These are phyloP conservation scores for Candida hispaniensis DNA, from an alignment of 805 yeast genomes.

Conservation along the genomic window DNA sequence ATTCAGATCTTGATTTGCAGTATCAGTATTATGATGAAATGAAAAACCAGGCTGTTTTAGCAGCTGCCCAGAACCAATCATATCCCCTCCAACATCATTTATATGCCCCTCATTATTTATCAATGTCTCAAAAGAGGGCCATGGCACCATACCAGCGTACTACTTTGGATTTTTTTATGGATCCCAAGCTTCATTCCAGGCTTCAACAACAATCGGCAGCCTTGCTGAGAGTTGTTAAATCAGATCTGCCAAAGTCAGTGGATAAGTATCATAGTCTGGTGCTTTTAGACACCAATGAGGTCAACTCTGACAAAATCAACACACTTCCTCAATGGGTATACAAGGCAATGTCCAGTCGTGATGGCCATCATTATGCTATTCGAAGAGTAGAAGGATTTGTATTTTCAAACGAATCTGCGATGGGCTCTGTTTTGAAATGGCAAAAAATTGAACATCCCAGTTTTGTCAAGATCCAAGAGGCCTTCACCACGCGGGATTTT, in stretches of 20 bases:
- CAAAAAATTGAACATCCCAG: slow-evolving; percentile 36
- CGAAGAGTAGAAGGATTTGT: slow-evolving; percentile 58
- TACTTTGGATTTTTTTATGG: slow-evolving; percentile 55
- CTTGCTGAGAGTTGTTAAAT: slow-evolving; percentile 1
- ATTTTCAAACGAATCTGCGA: slow-evolving; percentile 45
- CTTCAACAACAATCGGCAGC: slow-evolving; percentile 5
- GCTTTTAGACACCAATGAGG: slow-evolving; percentile 12
- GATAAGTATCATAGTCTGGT: slow-evolving; percentile 14
- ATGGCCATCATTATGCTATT: slow-evolving; percentile 69
- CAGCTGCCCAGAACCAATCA: slow-evolving; percentile 13
- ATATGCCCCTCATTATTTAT: slow-evolving; percentile 14
- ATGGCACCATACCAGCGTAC: slow-evolving; percentile 62
- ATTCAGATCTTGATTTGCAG: background rate
- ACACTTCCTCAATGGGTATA: slow-evolving; percentile 32
- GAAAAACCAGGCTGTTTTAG: slow-evolving; percentile 10
- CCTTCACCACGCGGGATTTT: slow-evolving; percentile 79
- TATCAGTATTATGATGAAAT: slow-evolving; percentile 8
- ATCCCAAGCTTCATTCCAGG: slow-evolving; percentile 8
- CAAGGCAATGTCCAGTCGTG: slow-evolving; percentile 67
- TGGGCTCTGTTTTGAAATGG: slow-evolving; percentile 61
- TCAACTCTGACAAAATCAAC: slow-evolving; percentile 6
- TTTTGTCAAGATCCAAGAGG: slow-evolving; percentile 59
- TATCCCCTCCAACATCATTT: slow-evolving; percentile 13
- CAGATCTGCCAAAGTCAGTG: slow-evolving; percentile 4
- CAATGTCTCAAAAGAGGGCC: slow-evolving; percentile 38